phyloP scores from a whole-genome alignment of 345 rosid genomes.

The Aethionema arabicum region DNA sequence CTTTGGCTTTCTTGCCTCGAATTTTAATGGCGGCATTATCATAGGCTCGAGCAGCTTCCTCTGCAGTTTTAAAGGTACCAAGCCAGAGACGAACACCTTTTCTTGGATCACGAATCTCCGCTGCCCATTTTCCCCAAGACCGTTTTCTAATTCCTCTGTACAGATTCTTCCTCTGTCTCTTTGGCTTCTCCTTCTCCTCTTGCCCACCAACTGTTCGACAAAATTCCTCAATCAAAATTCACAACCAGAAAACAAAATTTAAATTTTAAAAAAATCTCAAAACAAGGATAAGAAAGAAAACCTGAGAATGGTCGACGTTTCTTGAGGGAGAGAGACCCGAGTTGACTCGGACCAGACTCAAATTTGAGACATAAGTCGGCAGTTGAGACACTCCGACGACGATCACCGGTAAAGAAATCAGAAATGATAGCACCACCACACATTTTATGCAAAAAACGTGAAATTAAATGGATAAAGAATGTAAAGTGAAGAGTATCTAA shows the following conservation, averaged over 20 bases:
- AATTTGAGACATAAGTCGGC: constrained; percentile 47
- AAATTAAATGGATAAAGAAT: too few relatives aligned
- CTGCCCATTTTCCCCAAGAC: constrained; percentile 98
- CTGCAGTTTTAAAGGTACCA: constrained; percentile 87
- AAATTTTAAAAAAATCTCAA: not conserved
- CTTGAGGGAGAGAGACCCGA: constrained; percentile 25
- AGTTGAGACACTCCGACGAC: constrained; percentile 38
- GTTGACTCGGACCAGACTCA: constrained; percentile 16
- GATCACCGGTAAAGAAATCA: constrained; percentile 49
- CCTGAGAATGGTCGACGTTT: constrained; percentile 45
- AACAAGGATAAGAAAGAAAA: constrained; percentile 14
- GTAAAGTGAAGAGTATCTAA: too few relatives aligned
- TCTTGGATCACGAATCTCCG: constrained; percentile 93
- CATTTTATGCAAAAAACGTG: constrained; percentile 36
- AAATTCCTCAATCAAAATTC: constrained; percentile 26
- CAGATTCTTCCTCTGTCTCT: constrained; percentile 73
- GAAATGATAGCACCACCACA: constrained; percentile 71
- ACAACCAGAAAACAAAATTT: not conserved
- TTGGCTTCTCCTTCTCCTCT: constrained; percentile 45
- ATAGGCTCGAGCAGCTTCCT: constrained; percentile 91
- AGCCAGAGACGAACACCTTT: constrained; percentile 96
- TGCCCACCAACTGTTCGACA: constrained; percentile 43
- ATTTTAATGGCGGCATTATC: constrained; percentile 80
- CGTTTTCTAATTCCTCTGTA: constrained; percentile 92
- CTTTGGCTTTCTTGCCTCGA: constrained; percentile 84